Conservation (phyloP, 192 early-diverging fungal species). For the Coemansia furcata region DNA sequence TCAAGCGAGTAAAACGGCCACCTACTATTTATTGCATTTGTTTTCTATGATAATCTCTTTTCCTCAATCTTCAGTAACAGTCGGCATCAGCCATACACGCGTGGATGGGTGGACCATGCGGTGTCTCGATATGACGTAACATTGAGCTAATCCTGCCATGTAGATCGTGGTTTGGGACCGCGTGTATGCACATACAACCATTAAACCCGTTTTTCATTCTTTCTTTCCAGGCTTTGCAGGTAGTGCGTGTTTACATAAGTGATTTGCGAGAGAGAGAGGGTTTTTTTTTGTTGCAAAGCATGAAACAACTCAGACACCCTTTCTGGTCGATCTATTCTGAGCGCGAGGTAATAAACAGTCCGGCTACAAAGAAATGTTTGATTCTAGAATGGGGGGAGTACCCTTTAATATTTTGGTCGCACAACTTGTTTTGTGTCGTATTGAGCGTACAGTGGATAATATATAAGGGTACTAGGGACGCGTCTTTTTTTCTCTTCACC, state of each 20-base stretch:
- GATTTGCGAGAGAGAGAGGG: background rate
- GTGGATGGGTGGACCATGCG: background rate
- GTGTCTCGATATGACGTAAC: background rate
- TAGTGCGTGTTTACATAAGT: background rate
- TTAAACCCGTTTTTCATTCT: background rate
- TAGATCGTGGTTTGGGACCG: background rate
- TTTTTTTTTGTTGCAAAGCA: background rate
- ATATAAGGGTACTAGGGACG: background rate
- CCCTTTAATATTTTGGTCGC: too few relatives aligned
- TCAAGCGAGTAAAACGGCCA: slow-evolving; percentile 16
- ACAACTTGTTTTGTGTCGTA: too few relatives aligned
- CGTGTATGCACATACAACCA: slow-evolving; percentile 1
- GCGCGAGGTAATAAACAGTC: background rate
- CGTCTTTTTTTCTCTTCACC: background rate
- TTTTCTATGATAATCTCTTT: too few relatives aligned
- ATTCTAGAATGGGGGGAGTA: background rate
- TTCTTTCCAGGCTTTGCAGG: background rate
- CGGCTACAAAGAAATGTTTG: background rate
- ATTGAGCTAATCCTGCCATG: background rate
- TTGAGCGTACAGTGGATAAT: background rate
- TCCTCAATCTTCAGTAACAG: too few relatives aligned
- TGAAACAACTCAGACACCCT: background rate
- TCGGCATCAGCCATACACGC: too few relatives aligned
- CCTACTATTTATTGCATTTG: background rate
- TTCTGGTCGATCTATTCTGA: slow-evolving; percentile 1